Evolutionary conservation across 2,329 filamentous ascomycete genomes (phyloP).

Genomic region (Alternaria conjuncta): DNA sequence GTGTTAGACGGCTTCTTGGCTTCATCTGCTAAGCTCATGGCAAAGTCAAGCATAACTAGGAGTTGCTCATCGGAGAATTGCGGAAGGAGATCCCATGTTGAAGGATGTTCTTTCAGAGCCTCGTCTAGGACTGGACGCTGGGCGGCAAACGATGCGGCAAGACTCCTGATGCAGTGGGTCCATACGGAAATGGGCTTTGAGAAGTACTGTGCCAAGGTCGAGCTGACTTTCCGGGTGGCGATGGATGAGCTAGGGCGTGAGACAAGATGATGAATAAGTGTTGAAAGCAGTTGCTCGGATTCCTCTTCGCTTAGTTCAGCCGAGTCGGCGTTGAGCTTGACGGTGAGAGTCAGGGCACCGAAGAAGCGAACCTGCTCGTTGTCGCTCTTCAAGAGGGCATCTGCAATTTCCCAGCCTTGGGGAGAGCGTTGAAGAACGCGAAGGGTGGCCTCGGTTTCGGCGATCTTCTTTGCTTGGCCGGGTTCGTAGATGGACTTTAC

Average conservation of each 20-base stretch:
- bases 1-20: conserved; percentile 71
- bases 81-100: conserved; percentile 54
- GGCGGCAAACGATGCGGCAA: conserved; percentile 65
- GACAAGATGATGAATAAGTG: conserved; percentile 45
- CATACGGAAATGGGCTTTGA: conserved; percentile 72
- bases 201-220: conserved; percentile 78
- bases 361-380: conserved; percentile 87
- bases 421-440: conserved; percentile 79
- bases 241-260: conserved; percentile 57
- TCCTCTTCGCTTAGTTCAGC: conserved; percentile 41
- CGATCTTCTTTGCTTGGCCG: conserved; percentile 53
- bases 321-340: conserved; percentile 95
- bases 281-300: conserved; percentile 45
- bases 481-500: conserved; percentile 61
- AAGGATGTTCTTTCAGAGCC: conserved; percentile 53
- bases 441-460: conserved; percentile 72
- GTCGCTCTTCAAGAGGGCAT: conserved; percentile 71
- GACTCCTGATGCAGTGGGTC: conserved; percentile 68
- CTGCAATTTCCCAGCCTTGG: conserved; percentile 85
- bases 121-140: conserved; percentile 57
- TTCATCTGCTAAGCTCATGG: conserved; percentile 68
- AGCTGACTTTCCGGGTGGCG: conserved; percentile 76
- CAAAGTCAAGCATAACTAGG: conserved; percentile 69
- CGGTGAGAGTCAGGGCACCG: conserved; percentile 87
- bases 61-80: conserved; percentile 59